Conservation (phyloP, 2,329 filamentous ascomycete genomes). For the Plenodomus tracheiphilus region DNA sequence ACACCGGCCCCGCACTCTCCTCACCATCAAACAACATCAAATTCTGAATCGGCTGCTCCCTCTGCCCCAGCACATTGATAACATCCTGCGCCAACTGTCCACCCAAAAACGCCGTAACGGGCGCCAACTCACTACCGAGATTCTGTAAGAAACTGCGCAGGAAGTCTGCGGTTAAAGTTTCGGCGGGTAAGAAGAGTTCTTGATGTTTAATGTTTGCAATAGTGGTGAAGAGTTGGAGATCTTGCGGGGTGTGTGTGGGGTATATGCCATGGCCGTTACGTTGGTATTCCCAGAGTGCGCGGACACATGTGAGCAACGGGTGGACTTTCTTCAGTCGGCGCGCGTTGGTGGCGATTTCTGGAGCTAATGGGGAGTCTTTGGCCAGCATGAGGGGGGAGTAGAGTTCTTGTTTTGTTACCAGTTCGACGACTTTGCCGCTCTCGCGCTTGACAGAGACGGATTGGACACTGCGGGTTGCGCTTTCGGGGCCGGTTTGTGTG, state of each 20-base stretch:
- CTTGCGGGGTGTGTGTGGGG: conserved; percentile 55
- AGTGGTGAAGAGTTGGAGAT: conserved; percentile 73
- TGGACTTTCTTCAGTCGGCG: conserved; percentile 76
- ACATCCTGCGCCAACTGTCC: conserved; percentile 93
- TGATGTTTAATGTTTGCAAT: conserved; percentile 78
- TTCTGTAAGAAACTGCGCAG: conserved; percentile 86
- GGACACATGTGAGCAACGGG: conserved; percentile 80
- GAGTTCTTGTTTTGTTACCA: conserved; percentile 87
- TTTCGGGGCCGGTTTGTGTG: conserved; percentile 65
- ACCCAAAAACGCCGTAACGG: conserved; percentile 85
- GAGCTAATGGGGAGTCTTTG: conserved; percentile 71
- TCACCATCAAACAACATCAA: conserved; percentile 90
- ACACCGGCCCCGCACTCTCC: conserved; percentile 75
- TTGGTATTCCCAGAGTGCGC: conserved; percentile 88
- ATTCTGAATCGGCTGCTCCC: conserved; percentile 95
- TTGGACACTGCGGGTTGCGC: conserved; percentile 75
- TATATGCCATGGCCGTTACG: conserved; percentile 48
- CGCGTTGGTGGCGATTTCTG: conserved; percentile 69
- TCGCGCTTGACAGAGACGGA: conserved; percentile 67
- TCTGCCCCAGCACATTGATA: conserved; percentile 89
- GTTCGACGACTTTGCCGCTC: conserved; percentile 70
- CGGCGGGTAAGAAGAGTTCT: conserved; percentile 56
- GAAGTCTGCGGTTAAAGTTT: conserved; percentile 60
- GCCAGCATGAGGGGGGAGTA: conserved; percentile 90
- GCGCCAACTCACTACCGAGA: conserved; percentile 79